Base-by-base conservation (phyloP, 352 stramenopile species). In the Phytophthora macrochlamydospora region DNA sequence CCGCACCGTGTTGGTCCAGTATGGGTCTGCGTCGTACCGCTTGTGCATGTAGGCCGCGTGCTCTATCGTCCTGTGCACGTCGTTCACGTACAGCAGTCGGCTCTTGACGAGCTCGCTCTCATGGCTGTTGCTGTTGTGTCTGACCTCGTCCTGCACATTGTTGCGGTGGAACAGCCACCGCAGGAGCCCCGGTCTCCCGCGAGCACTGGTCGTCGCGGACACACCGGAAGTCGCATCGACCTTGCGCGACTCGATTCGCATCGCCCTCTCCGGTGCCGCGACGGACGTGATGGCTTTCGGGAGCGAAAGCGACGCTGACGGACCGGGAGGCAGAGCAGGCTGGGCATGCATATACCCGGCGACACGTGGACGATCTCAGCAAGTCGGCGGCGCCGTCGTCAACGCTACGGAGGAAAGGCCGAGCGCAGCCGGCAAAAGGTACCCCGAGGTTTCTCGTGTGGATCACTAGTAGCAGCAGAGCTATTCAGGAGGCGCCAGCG, bases 61-160 rank as follows among this genome's bases (percentile, higher is more conserved):
- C 51, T 87, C 82, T 30, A 87, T 81, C n/a, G 84, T 90, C 11
- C 82, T 68, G 9, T 54, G 62, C 2, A 79, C 73, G 7, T 94
- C 83, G 51, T 94, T 94, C 37, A 93, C 73, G 43, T 85, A 94
- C 31, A 94, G 32, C 45, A 92, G 69, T 33, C 87, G 83, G 48
- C 73, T 89, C 54, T 90, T 91, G 48, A 65, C 42, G 14, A 65
- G 50, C 18, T 59, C 51, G n/a, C 44, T 46, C 3, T 44, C 30
- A 30, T 46, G 9, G 7, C 38, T 28, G 8, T 38, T 18, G 14
- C 32, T 32, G 7, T 24, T 11, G 37, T 66, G 35, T 24, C 31
- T 56, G 4, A 43, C n/a, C 3, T 57, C 8, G 7, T 51, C 33
- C 1, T 8, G 43, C 9, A 74, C 69, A 44, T 58, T 51, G 18